Base-by-base conservation (phyloP, 2,329 filamentous ascomycete genomes). In the Venturia aucupariae region DNA sequence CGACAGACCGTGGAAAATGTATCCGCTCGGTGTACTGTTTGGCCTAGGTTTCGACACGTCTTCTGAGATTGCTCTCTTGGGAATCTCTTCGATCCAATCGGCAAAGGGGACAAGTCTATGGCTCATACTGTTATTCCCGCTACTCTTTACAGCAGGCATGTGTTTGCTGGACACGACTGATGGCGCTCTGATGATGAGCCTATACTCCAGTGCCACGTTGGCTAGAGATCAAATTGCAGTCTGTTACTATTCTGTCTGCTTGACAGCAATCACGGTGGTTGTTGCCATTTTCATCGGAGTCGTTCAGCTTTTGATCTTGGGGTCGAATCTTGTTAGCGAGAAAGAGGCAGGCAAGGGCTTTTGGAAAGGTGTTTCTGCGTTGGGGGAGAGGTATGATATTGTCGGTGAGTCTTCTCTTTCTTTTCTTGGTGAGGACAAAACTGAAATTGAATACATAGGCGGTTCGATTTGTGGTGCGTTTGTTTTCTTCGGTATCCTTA, bases 31-130 rank as follows among this genome's bases (percentile, higher is more conserved):
- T 0, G 82, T 97, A 0, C 78, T 97, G 4, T 97, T 81, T 65
- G 94, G 93, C 0, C 80, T 97, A 0, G 94, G 93, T 0, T 97
- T 99, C 73, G 94, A 97, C 73, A 97, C 94, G 0, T 95, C 90
- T 48, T 96, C 90, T 8, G 93, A 99, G 74, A 90, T 97, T 71
- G 93, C 94, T 0, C 82, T 99, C 8, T 77, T 99, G 0, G 94
- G 93, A 0, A 96, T 97, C 67, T 89, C 90, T 0, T 92, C 89
- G 38, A 86, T 99, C 1, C 89, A 97, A 71, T 92, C 89, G 0
- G 86, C 91, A 0, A 82, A 89, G 66, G 93, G 93, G 1, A 97
- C 92, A 0, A 90, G 87, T 39, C 88, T 97, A 66, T 99, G 94
- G 94, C 79, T 97, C 17, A 97, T 97, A 66, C 75, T 97, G 39